Conservation (phyloP, 2,329 filamentous ascomycete genomes). For the Trichothecium sympodiale region DNA sequence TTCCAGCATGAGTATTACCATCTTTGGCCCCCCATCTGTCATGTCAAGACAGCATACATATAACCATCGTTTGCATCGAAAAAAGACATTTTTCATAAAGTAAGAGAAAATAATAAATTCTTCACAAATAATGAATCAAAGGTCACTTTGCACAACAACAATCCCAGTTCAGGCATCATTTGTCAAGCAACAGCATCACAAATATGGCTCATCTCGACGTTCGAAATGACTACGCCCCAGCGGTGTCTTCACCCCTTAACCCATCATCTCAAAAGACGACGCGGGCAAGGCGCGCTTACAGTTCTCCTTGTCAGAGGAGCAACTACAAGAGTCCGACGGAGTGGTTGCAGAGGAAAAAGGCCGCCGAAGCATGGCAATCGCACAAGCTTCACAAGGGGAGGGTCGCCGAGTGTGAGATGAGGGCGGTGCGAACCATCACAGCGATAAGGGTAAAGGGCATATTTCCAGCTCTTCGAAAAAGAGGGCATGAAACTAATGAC, state of each 20-base stretch:
- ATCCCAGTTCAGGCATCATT: too few relatives aligned
- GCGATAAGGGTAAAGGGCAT: conserved; percentile 2
- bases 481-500: too few relatives aligned
- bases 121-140: too few relatives aligned
- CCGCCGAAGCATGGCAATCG: conserved; percentile 27
- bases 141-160: too few relatives aligned
- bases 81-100: too few relatives aligned
- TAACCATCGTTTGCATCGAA: too few relatives aligned
- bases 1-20: too few relatives aligned
- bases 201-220: conserved; percentile 9
- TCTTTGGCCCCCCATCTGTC: too few relatives aligned
- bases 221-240: conserved; percentile 13
- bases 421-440: conserved; percentile 3
- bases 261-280: conserved; percentile 5
- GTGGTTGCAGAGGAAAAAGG: conserved; percentile 28
- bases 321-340: conserved; percentile 26
- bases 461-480: too few relatives aligned
- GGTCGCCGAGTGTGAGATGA: conserved; percentile 12
- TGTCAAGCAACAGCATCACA: too few relatives aligned
- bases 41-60: too few relatives aligned
- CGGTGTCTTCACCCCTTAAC: conserved; percentile 16
- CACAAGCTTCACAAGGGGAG: conserved; percentile 19
- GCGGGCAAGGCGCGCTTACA: neutral
- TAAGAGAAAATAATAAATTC: too few relatives aligned
- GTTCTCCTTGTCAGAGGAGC: conserved; percentile 7